Conservation (phyloP, 192 early-diverging fungal genomes). For the Piromyces sp. region DNA sequence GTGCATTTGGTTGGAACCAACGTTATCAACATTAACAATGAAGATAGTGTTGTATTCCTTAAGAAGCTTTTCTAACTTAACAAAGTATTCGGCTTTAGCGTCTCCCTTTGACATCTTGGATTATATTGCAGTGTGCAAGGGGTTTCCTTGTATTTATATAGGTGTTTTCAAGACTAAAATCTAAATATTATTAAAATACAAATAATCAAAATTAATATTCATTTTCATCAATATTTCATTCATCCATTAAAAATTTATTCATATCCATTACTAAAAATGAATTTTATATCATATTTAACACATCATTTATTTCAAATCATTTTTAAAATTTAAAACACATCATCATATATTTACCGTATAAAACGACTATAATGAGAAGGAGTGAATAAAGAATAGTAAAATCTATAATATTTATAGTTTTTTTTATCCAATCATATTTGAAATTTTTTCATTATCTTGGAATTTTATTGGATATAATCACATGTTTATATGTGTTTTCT, state of each 20-base stretch:
- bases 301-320: too few relatives aligned
- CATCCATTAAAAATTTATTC: background rate
- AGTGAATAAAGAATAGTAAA: too few relatives aligned
- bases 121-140: background rate
- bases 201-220: background rate
- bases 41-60: slow-evolving; percentile 92
- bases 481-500: too few relatives aligned
- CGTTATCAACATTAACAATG: slow-evolving; percentile 99
- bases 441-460: background rate
- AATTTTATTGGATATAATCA: background rate
- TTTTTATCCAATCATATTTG: background rate
- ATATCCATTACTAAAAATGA: too few relatives aligned
- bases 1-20: slow-evolving; percentile 99
- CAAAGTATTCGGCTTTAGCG: slow-evolving; percentile 95
- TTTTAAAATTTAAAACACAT: background rate
- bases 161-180: background rate
- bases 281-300: too few relatives aligned
- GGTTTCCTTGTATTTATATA: background rate
- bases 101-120: slow-evolving; percentile 94
- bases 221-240: background rate
- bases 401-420: background rate
- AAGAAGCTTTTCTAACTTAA: slow-evolving; percentile 75
- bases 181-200: background rate
- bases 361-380: background rate
- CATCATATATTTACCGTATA: background rate